Conservation (phyloP, 768 basidiomycete species). For the Cystobasidium onofrii region DNA sequence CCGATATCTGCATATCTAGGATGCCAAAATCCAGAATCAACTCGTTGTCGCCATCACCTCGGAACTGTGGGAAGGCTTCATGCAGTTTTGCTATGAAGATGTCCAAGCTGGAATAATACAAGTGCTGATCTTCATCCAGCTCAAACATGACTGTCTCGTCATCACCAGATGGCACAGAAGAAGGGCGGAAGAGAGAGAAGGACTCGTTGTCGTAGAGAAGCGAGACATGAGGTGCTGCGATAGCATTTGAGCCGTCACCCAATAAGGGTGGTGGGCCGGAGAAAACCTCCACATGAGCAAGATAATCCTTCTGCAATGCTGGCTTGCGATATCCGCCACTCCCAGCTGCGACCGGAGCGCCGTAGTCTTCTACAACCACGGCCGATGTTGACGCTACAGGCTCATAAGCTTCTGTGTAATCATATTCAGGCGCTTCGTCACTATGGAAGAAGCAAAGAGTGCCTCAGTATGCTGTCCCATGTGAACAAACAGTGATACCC, state of each 20-base stretch:
- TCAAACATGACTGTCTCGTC: slow-evolving; percentile 30
- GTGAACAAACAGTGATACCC: neutral
- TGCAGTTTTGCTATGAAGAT: slow-evolving; percentile 34
- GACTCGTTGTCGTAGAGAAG: slow-evolving; percentile 5
- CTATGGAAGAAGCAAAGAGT: neutral
- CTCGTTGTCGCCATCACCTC: slow-evolving; percentile 33
- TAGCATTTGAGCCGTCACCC: neutral
- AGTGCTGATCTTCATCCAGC: slow-evolving; percentile 17
- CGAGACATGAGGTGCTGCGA: slow-evolving; percentile 15
- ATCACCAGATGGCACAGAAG: slow-evolving; percentile 17
- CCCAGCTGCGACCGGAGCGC: neutral
- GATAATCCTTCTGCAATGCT: slow-evolving; percentile 19
- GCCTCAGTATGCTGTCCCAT: neutral
- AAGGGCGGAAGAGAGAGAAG: slow-evolving; percentile 21
- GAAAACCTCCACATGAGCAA: slow-evolving; percentile 22
- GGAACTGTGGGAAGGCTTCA: slow-evolving; percentile 31
- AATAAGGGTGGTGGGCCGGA: neutral
- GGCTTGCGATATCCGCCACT: neutral
- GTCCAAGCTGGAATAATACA: slow-evolving; percentile 38
- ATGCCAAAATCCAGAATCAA: slow-evolving; percentile 39
- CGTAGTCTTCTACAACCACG: neutral
- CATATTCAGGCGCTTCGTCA: neutral
- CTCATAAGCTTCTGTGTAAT: neutral
- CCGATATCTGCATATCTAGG: slow-evolving; percentile 37
- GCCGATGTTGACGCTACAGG: neutral